phyloP scores from a whole-genome alignment of 257 asterid genomes.

The Cynanchum wilfordii region DNA sequence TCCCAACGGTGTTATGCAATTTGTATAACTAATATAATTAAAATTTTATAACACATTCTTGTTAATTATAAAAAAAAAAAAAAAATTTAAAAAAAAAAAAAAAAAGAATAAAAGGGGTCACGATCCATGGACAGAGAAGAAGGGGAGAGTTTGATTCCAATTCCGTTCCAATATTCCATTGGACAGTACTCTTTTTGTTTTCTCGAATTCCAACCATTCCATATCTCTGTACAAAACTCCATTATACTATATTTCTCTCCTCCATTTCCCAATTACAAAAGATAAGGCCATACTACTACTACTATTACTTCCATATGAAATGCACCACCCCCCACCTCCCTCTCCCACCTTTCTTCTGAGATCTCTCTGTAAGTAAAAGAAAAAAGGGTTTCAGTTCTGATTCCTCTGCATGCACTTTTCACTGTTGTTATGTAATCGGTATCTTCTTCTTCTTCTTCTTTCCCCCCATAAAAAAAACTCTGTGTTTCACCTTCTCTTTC shows the following conservation, averaged over 20 bases:
- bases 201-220: conserved; percentile 51
- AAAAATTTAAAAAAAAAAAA: conserved; percentile 5
- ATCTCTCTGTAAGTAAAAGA: conserved; percentile 3
- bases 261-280: not conserved
- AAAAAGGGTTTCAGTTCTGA: conserved; percentile 16
- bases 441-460: conserved; percentile 13
- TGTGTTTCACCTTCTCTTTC: conserved; percentile 1
- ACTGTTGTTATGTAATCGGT: conserved; percentile 5
- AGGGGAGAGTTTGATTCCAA: conserved; percentile 3
- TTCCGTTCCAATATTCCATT: conserved; percentile 35
- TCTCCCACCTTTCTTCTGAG: not conserved
- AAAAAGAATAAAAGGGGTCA: conserved; percentile 22
- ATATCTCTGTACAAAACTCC: conserved; percentile 13
- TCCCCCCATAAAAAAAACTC: conserved; percentile 9
- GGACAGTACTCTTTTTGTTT: conserved; percentile 34
- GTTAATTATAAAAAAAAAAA: no score
- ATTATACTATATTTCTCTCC: conserved; percentile 8
- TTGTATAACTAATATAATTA: no score
- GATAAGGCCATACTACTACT: not conserved
- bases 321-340: conserved; percentile 3
- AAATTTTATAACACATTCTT: no score
- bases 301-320: not conserved
- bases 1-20: not conserved
- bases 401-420: conserved; percentile 17
- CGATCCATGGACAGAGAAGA: conserved; percentile 13